Evolutionary conservation across 2,329 filamentous ascomycete genomes (phyloP).

Genomic region (Aureobasidium zeae): DNA sequence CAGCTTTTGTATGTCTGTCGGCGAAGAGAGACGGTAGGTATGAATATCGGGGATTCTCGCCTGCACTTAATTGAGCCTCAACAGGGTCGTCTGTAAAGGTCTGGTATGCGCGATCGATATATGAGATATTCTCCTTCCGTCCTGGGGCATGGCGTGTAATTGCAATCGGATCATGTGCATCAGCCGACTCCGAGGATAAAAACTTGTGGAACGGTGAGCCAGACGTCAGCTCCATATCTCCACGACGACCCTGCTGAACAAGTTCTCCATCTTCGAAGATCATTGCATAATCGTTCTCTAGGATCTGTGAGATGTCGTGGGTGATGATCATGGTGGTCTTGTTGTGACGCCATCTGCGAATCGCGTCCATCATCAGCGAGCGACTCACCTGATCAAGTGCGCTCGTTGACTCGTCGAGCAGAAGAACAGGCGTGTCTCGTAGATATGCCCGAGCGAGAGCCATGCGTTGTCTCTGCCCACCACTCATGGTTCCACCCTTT

Average conservation of each 20-base stretch:
- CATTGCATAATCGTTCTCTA: conserved; percentile 65
- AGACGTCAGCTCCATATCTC: conserved; percentile 39
- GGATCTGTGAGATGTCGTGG: conserved; percentile 74
- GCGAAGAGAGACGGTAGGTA: conserved; percentile 23
- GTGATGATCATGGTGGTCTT: conserved; percentile 93
- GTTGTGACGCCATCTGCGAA: conserved; percentile 64
- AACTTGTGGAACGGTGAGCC: conserved; percentile 27
- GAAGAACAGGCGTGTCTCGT: conserved; percentile 67
- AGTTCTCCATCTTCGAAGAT: conserved; percentile 63
- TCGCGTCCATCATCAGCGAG: conserved; percentile 59
- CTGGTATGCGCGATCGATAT: not conserved
- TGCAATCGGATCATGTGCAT: not conserved
- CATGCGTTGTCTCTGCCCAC: conserved; percentile 75
- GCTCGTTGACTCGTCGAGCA: conserved; percentile 83
- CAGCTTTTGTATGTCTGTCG: conserved; percentile 9
- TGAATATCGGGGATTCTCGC: conserved; percentile 23
- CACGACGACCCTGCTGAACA: conserved; percentile 58
- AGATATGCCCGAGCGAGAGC: conserved; percentile 70
- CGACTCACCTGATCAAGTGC: conserved; percentile 69
- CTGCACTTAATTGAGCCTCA: conserved; percentile 23
- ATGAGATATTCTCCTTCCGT: not conserved
- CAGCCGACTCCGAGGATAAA: conserved; percentile 12
- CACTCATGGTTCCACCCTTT: conserved; percentile 64
- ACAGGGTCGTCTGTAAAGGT: conserved; percentile 20
- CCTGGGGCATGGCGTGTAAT: too few species aligned